Conservation (phyloP, 2,329 filamentous ascomycete genomes). For the Ceratocystis ficicola region DNA sequence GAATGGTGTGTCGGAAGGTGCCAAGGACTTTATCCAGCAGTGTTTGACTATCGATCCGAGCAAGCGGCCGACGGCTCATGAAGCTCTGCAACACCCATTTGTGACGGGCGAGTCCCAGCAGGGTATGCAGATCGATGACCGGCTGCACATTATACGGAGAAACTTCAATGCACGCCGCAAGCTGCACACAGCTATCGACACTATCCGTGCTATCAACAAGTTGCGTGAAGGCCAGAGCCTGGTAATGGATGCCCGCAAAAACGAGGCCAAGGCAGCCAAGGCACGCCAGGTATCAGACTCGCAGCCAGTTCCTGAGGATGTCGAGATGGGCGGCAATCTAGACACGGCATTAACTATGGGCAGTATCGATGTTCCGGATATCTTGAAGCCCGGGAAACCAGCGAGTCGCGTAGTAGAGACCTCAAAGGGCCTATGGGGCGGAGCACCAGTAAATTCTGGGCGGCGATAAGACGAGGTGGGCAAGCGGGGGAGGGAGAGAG, state of each 20-base stretch:
- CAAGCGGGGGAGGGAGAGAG: not conserved
- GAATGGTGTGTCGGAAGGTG: conserved; percentile 75
- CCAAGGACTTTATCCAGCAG: conserved; percentile 82
- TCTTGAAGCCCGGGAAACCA: conserved; percentile 42
- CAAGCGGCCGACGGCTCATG: conserved; percentile 82
- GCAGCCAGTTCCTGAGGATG: conserved; percentile 19
- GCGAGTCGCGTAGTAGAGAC: conserved; percentile 50
- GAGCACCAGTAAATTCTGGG: conserved; percentile 25
- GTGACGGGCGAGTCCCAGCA: conserved; percentile 43
- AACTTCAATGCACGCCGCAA: conserved; percentile 61
- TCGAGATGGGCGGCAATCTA: conserved; percentile 21
- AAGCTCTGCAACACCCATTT: conserved; percentile 55
- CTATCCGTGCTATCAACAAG: conserved; percentile 59
- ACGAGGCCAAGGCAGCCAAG: conserved; percentile 1
- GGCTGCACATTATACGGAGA: conserved; percentile 58
- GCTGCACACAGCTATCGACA: conserved; percentile 58
- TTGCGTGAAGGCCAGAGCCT: conserved; percentile 50
- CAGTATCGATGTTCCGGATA: conserved; percentile 35
- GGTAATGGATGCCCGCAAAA: conserved; percentile 44
- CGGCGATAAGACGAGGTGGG: not conserved
- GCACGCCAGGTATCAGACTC: conserved; percentile 6
- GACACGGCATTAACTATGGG: conserved; percentile 25
- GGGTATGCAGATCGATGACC: conserved; percentile 45
- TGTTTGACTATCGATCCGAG: conserved; percentile 85
- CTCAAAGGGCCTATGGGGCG: conserved; percentile 50